A percentile compares a stretch with the other conserved stretches of the same genome.
phyloP scores from a whole-genome alignment of 78 protist species.

The Planoprotostelium fungivorum region DNA sequence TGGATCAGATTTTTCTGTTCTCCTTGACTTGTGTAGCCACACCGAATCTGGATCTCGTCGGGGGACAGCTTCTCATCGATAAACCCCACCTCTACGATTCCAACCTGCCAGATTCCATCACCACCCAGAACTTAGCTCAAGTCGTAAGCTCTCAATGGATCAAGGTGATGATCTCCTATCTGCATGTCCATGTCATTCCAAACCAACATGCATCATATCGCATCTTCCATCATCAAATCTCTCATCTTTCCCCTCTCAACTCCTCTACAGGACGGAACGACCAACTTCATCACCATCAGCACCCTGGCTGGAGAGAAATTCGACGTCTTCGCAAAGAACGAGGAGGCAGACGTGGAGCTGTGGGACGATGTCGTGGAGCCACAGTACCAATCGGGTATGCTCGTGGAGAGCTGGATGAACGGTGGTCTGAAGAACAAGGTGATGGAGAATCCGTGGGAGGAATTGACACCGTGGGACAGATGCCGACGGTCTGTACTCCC shows the following conservation, averaged over 20 bases:
- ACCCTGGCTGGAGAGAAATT: background rate
- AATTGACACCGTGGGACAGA: too few relatives aligned
- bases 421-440: background rate
- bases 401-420: background rate
- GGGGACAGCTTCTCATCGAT: background rate
- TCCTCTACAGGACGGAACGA: background rate
- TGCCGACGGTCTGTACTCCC: background rate
- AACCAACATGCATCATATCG: too few relatives aligned
- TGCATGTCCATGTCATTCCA: too few relatives aligned
- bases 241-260: too few relatives aligned
- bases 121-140: background rate
- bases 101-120: background rate
- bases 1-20: background rate
- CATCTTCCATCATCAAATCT: too few relatives aligned
- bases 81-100: background rate
- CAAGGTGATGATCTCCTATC: background rate
- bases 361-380: slow-evolving; percentile 2
- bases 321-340: background rate
- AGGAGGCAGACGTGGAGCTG: background rate
- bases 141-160: background rate
- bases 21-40: background rate
- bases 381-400: background rate
- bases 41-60: background rate
- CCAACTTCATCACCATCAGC: background rate
- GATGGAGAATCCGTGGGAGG: too few relatives aligned